phyloP scores from a whole-genome alignment of 345 rosid genomes.

The Brassica juncea region DNA sequence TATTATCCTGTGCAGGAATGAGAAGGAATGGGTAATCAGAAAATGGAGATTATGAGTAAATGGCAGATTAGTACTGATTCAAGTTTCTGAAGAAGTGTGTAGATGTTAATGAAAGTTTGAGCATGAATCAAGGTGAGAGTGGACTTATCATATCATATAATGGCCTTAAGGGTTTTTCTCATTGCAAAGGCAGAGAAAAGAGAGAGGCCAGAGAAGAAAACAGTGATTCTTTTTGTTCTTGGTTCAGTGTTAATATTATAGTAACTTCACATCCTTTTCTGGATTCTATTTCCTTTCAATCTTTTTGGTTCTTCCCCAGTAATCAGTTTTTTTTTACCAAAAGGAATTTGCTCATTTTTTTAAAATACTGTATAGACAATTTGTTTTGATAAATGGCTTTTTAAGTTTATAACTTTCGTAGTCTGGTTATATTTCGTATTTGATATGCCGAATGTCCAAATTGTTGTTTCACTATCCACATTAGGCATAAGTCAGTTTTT shows the following conservation, averaged over 20 bases:
- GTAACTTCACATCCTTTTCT: slow-evolving; percentile 9
- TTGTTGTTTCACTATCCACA: too few relatives aligned
- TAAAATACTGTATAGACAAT: slow-evolving; percentile 2
- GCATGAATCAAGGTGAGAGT: slow-evolving; percentile 31
- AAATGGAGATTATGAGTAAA: slow-evolving; percentile 60
- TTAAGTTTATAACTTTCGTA: background rate
- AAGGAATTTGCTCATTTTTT: background rate
- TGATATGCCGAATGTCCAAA: too few relatives aligned
- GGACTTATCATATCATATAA: slow-evolving; percentile 18
- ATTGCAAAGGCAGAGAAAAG: slow-evolving; percentile 26
- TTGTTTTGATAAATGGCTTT: background rate
- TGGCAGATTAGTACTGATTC: slow-evolving; percentile 43
- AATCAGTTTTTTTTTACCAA: background rate
- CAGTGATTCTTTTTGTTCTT: slow-evolving; percentile 24
- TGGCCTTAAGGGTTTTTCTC: slow-evolving; percentile 16
- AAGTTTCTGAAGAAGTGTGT: slow-evolving; percentile 23
- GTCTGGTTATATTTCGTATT: too few relatives aligned
- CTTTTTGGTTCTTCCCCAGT: background rate
- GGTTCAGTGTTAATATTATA: slow-evolving; percentile 21
- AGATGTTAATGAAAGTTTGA: slow-evolving; percentile 11
- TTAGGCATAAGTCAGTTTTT: too few relatives aligned
- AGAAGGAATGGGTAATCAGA: slow-evolving; percentile 39
- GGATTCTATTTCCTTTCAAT: slow-evolving; percentile 15
- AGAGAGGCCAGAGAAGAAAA: background rate
- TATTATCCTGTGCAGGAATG: slow-evolving; percentile 47